These are phyloP conservation scores for Alternaria ventricosa DNA, from an alignment of 2,329 filamentous ascomycete genomes.

Conservation along the genomic window DNA sequence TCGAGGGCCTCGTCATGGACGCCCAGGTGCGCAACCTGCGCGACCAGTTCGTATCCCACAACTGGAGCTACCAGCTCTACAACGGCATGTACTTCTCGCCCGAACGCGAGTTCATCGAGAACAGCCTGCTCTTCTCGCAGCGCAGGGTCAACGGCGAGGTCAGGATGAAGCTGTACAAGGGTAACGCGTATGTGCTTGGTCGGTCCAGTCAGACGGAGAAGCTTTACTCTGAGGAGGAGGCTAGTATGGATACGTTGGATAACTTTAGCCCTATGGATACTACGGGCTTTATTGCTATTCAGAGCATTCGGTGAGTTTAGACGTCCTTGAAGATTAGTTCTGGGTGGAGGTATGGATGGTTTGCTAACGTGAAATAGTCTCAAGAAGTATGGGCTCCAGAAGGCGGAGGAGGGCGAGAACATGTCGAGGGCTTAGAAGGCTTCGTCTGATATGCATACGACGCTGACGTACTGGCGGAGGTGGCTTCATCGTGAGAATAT, in stretches of 20 bases:
- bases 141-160: constrained; percentile 57
- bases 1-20: constrained; percentile 72
- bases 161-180: constrained; percentile 71
- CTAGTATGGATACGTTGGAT: constrained; percentile 73
- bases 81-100: constrained; percentile 74
- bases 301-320: constrained; percentile 60
- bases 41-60: constrained; percentile 70
- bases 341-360: too few relatives aligned
- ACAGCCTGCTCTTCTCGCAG: constrained; percentile 55
- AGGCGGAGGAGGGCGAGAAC: constrained; percentile 44
- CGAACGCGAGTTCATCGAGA: constrained; percentile 74
- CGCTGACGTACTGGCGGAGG: neutral
- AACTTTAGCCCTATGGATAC: constrained; percentile 72
- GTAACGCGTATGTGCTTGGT: constrained; percentile 66
- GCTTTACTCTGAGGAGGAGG: constrained; percentile 71
- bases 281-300: constrained; percentile 72
- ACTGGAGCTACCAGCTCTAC: constrained; percentile 56
- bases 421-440: constrained; percentile 29
- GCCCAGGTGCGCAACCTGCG: constrained; percentile 71
- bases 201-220: constrained; percentile 70
- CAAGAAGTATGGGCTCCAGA: constrained; percentile 53
- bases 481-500: neutral
- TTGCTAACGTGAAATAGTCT: constrained; percentile 19
- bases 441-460: neutral
- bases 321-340: too few relatives aligned